A percentile compares a stretch with the other conserved stretches of the same genome.
These are phyloP conservation scores for Domatiomyces catenatus DNA, from an alignment of 2,329 filamentous ascomycete genomes.

Conservation along the genomic window DNA sequence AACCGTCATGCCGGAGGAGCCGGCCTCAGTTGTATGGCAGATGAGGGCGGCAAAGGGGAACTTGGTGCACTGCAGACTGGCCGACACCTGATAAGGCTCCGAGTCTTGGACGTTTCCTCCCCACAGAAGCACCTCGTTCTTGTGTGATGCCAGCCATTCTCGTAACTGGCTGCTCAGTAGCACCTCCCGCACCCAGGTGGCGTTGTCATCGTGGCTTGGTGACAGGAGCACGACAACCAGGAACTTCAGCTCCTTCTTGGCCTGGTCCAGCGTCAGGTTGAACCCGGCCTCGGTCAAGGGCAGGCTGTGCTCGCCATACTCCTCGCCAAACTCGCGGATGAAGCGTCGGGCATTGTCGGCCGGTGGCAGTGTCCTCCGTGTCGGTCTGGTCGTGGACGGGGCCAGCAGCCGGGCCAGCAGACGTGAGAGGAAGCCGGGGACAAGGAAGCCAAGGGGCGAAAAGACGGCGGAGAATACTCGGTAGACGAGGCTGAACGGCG, in stretches of 20 bases:
- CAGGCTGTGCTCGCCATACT: slow-evolving; percentile 58
- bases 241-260: slow-evolving; percentile 83
- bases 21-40: slow-evolving; percentile 68
- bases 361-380: slow-evolving; percentile 62
- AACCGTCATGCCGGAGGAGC: slow-evolving; percentile 66
- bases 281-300: slow-evolving; percentile 80
- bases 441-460: slow-evolving; percentile 66
- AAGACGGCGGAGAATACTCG: slow-evolving; percentile 52
- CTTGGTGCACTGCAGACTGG: slow-evolving; percentile 73
- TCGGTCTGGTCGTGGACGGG: slow-evolving; percentile 42
- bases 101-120: slow-evolving; percentile 83
- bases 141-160: slow-evolving; percentile 55
- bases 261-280: slow-evolving; percentile 75
- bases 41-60: slow-evolving; percentile 81
- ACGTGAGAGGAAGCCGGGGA: slow-evolving; percentile 39
- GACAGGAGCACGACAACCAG: slow-evolving; percentile 77
- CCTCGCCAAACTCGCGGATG: slow-evolving; percentile 85
- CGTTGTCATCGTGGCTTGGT: slow-evolving; percentile 86
- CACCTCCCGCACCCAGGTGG: slow-evolving; percentile 65
- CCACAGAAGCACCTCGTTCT: slow-evolving; percentile 77
- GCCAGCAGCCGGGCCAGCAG: slow-evolving; percentile 64
- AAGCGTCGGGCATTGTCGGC: slow-evolving; percentile 80
- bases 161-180: slow-evolving; percentile 61
- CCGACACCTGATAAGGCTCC: slow-evolving; percentile 86
- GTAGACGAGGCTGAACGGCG: slow-evolving; percentile 68